These are phyloP conservation scores for Aspergillus hancockii DNA, from an alignment of 495 filamentous ascomycete species.

Conservation along the genomic window DNA sequence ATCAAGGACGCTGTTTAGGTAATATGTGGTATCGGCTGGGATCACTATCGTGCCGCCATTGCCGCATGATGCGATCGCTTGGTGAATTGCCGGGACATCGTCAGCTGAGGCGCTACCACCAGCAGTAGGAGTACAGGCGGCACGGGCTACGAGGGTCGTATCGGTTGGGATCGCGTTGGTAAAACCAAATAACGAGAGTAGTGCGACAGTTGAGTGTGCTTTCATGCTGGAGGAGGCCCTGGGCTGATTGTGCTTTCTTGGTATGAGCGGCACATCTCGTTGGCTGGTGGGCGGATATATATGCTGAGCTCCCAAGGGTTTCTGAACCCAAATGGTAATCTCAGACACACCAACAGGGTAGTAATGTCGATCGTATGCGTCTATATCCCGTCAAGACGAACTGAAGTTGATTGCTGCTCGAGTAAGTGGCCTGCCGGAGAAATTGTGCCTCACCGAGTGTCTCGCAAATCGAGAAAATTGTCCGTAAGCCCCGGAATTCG, in stretches of 20 bases:
- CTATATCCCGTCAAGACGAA: no score
- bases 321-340: no score
- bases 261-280: no score
- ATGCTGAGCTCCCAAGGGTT: no score
- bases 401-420: no score
- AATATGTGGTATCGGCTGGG: slow-evolving; percentile 40
- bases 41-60: slow-evolving; percentile 45
- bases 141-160: slow-evolving; percentile 4
- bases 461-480: not conserved
- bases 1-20: slow-evolving; percentile 40
- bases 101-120: slow-evolving; percentile 32
- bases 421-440: no score
- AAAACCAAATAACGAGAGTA: not conserved
- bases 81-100: slow-evolving; percentile 40
- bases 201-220: not conserved
- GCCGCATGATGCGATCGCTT: slow-evolving; percentile 40
- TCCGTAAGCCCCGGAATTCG: not conserved
- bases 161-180: not conserved
- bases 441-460: no score
- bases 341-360: no score
- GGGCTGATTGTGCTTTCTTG: no score
- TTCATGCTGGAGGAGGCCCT: not conserved
- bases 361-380: no score
- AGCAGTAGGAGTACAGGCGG: slow-evolving; percentile 39
- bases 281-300: no score